Conservation (phyloP, 805 yeast genomes). For the Wickerhamia fluorescens region DNA sequence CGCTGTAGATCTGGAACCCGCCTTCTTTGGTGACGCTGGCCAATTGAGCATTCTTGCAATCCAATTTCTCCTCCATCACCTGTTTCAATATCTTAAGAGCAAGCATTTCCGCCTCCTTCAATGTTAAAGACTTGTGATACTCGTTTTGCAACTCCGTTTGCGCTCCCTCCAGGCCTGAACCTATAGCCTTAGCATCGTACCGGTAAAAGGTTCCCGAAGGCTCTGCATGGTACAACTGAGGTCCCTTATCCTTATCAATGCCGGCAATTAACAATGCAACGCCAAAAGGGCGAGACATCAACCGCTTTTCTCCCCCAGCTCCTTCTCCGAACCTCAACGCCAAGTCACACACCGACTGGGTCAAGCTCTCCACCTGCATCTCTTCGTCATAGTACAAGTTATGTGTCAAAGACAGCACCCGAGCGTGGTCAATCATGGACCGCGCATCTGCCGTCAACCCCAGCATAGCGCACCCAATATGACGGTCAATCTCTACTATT, state of each 20-base stretch:
- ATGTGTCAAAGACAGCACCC: constrained; percentile 85
- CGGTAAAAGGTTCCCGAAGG: constrained; percentile 97
- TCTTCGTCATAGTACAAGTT: constrained; percentile 86
- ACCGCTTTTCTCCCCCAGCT: constrained; percentile 88
- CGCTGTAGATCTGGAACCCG: constrained; percentile 82
- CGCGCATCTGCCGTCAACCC: constrained; percentile 98
- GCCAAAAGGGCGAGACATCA: constrained; percentile 98
- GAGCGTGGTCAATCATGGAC: constrained; percentile 97
- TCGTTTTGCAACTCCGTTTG: constrained; percentile 96
- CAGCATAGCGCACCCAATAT: constrained; percentile 97
- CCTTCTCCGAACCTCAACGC: constrained; percentile 97
- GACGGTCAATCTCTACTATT: constrained; percentile 88
- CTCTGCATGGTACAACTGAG: constrained; percentile 96
- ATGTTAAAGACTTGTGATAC: constrained; percentile 85
- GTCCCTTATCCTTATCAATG: constrained; percentile 85
- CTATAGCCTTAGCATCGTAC: constrained; percentile 98
- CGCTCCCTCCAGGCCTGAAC: constrained; percentile 98
- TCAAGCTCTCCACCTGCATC: constrained; percentile 84
- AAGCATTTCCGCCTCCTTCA: constrained; percentile 87
- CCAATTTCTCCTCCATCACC: constrained; percentile 98
- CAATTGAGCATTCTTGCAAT: constrained; percentile 89
- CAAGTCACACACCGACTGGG: constrained; percentile 95
- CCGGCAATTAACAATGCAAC: constrained; percentile 97
- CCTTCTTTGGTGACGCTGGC: constrained; percentile 83
- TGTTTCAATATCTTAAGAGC: constrained; percentile 87